Evolutionary conservation across 495 filamentous ascomycete genomes (phyloP).

Genomic region (Penicillium desertorum): DNA sequence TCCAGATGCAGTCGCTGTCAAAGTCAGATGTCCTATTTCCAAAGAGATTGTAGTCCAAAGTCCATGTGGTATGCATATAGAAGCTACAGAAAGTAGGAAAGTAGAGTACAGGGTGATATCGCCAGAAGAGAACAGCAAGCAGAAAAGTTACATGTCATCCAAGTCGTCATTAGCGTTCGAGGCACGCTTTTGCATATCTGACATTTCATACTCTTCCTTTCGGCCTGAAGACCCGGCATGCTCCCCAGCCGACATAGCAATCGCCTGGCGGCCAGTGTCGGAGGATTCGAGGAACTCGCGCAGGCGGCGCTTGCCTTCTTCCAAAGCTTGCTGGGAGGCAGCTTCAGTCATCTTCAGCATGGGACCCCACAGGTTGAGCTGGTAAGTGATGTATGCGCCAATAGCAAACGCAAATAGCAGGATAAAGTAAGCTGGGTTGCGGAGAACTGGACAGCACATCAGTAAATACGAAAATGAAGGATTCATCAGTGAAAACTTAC

Average conservation of each 20-base stretch:
- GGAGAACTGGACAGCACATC: conserved; percentile 61
- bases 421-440: conserved; percentile 90
- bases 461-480: conserved; percentile 14
- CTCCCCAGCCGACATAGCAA: conserved; percentile 61
- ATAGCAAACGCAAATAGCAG: conserved; percentile 73
- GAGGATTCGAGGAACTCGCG: conserved; percentile 81
- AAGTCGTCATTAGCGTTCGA: conserved; percentile 34
- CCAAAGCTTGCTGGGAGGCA: conserved; percentile 78
- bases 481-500: conserved; percentile 51
- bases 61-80: conserved; percentile 8
- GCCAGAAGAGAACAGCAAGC: conserved; percentile 48
- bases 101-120: conserved; percentile 25
- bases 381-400: conserved; percentile 84
- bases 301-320: conserved; percentile 84
- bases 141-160: conserved; percentile 43
- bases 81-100: conserved; percentile 9
- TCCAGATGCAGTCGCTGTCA: too few species aligned
- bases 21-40: background rate
- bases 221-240: conserved; percentile 19
- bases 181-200: conserved; percentile 38
- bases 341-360: conserved; percentile 93
- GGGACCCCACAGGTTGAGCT: conserved; percentile 90
- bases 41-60: background rate
- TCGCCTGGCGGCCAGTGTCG: conserved; percentile 75
- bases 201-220: conserved; percentile 50